Percentiles rank a stretch among this genome's conserved stretches.
Evolutionary conservation across 306 rosid species (phyloP).

Genomic region (Ormosia semicastrata): DNA sequence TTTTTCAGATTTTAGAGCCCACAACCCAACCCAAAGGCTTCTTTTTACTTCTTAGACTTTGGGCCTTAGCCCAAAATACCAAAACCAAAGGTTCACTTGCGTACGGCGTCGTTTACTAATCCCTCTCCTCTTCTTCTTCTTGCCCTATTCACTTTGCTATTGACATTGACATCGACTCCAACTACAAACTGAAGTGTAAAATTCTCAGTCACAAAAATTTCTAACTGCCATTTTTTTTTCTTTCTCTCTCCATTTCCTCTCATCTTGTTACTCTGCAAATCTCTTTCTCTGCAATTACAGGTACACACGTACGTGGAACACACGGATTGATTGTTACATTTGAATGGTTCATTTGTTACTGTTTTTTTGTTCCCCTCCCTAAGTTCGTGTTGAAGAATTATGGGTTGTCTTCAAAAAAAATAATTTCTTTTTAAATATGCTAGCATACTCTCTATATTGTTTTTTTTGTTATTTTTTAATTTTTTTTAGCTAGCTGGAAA

Average conservation of each 20-base stretch:
- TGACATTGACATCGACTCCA: constrained; percentile 33
- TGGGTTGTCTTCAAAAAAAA: constrained; percentile 16
- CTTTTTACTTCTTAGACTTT: background rate
- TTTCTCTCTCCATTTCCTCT: background rate
- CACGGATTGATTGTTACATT: constrained; percentile 26
- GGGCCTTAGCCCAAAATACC: background rate
- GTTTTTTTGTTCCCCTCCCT: background rate
- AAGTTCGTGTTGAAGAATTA: constrained; percentile 12
- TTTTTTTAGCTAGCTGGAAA: constrained; percentile 12
- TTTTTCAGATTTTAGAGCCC: background rate
- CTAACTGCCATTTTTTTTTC: constrained; percentile 20
- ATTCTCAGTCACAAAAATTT: constrained; percentile 34
- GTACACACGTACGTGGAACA: constrained; percentile 5
- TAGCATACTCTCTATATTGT: background rate
- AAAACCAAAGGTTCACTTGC: background rate
- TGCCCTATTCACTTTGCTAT: background rate
- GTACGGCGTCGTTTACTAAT: constrained; percentile 27
- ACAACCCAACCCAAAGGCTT: background rate
- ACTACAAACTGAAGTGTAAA: constrained; percentile 30
- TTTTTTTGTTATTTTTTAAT: background rate
- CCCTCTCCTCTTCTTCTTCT: background rate
- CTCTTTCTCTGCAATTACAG: constrained; percentile 18
- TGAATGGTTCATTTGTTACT: background rate
- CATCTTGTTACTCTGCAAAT: constrained; percentile 24
- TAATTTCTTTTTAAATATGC: background rate